A percentile compares a stretch with the other conserved stretches of the same genome.
phyloP scores from a whole-genome alignment of 202 grass and related monocot species.

The Bolboschoenoplectus hybrid region DNA sequence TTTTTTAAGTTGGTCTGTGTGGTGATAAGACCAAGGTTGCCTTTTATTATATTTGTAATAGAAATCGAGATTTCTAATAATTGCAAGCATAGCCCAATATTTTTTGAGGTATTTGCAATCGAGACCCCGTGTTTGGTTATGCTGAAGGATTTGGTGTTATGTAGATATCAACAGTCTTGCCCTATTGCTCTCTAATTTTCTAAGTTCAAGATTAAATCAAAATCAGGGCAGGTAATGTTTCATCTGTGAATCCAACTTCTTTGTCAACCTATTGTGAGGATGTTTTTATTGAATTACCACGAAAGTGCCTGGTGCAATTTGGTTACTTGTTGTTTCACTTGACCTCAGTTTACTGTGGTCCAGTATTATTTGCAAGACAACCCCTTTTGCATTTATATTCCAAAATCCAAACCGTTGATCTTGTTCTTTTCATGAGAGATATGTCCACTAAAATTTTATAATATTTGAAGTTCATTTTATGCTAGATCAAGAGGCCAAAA shows the following conservation, averaged over 20 bases:
- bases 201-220: neutral
- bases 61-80: conserved; percentile 16
- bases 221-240: neutral
- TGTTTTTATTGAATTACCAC: neutral
- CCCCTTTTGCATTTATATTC: conserved; percentile 9
- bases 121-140: neutral
- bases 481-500: conserved; percentile 11
- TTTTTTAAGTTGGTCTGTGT: conserved; percentile 15
- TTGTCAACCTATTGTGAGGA: conserved; percentile 23
- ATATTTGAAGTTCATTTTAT: conserved; percentile 12
- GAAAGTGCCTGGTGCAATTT: conserved; percentile 11
- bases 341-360: neutral
- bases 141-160: conserved; percentile 10
- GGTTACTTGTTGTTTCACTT: neutral
- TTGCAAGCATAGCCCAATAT: neutral
- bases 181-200: neutral
- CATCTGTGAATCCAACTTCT: neutral
- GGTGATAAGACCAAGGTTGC: neutral
- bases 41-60: conserved; percentile 23
- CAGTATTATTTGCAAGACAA: conserved; percentile 1
- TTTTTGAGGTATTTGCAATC: neutral
- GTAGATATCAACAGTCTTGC: neutral
- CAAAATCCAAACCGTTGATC: conserved; percentile 1
- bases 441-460: neutral
- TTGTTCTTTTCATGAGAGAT: conserved; percentile 2